These are phyloP conservation scores for Kingdonia uniflora DNA, from an alignment of 164 flowering plant genomes.

Conservation along the genomic window DNA sequence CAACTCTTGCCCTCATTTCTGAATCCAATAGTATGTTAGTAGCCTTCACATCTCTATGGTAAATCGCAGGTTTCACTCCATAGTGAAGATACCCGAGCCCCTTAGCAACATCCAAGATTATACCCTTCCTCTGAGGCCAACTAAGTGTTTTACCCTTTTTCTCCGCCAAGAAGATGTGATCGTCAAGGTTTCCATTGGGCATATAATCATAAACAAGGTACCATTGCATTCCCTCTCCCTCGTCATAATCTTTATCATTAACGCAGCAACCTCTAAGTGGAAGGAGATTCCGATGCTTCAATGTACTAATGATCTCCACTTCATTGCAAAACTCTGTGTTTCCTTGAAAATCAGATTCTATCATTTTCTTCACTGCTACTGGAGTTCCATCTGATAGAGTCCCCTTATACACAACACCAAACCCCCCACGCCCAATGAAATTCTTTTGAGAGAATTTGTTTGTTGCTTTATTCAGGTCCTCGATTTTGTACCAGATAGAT, in stretches of 20 bases:
- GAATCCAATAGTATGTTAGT: slow-evolving; percentile 70
- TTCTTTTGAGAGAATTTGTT: slow-evolving; percentile 48
- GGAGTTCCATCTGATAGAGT: slow-evolving; percentile 36
- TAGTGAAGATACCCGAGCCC: slow-evolving; percentile 74
- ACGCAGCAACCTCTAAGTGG: slow-evolving; percentile 64
- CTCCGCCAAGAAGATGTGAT: slow-evolving; percentile 33
- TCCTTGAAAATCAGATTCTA: slow-evolving; percentile 49
- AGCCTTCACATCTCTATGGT: slow-evolving; percentile 70
- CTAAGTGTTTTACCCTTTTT: slow-evolving; percentile 22
- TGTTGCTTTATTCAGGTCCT: slow-evolving; percentile 60
- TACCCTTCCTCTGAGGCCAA: slow-evolving; percentile 66
- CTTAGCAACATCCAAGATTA: slow-evolving; percentile 70
- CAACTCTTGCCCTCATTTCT: slow-evolving; percentile 69
- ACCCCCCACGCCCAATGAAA: slow-evolving; percentile 57
- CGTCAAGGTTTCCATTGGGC: slow-evolving; percentile 69
- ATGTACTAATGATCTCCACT: slow-evolving; percentile 63
- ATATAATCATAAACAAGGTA: slow-evolving; percentile 67
- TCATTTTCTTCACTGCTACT: slow-evolving; percentile 59
- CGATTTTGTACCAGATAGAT: slow-evolving; percentile 45
- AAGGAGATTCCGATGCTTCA: slow-evolving; percentile 66
- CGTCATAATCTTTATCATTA: slow-evolving; percentile 19
- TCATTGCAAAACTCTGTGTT: slow-evolving; percentile 59
- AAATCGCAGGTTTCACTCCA: slow-evolving; percentile 75
- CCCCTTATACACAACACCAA: slow-evolving; percentile 66
- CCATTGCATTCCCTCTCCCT: slow-evolving; percentile 26